phyloP scores from a whole-genome alignment of 1,139 yeast species.

The Yamadazyma atlantica region DNA sequence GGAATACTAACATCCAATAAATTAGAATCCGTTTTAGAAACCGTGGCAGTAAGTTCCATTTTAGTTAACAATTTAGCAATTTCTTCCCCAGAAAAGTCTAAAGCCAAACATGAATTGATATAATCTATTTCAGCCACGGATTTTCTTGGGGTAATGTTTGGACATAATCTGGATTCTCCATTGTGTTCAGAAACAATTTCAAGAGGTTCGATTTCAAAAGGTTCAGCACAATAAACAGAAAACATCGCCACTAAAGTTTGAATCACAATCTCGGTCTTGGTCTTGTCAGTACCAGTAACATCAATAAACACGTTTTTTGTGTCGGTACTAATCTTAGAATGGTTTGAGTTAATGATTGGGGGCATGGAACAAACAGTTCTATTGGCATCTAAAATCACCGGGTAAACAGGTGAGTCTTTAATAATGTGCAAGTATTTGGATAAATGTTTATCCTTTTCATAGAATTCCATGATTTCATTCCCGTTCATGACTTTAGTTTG shows the following conservation, averaged over 20 bases:
- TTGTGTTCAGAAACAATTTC: slow-evolving; percentile 83
- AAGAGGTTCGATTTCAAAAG: slow-evolving; percentile 86
- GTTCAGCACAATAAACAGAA: slow-evolving; percentile 75
- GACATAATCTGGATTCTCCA: slow-evolving; percentile 72
- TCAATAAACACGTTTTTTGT: slow-evolving; percentile 91
- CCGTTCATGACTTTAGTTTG: slow-evolving; percentile 80
- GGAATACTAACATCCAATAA: slow-evolving; percentile 76
- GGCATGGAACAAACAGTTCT: slow-evolving; percentile 89
- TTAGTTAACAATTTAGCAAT: slow-evolving; percentile 67
- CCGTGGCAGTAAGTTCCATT: slow-evolving; percentile 76
- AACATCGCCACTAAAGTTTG: slow-evolving; percentile 96
- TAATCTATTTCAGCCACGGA: slow-evolving; percentile 78
- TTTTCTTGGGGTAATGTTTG: slow-evolving; percentile 65
- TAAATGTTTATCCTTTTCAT: slow-evolving; percentile 85
- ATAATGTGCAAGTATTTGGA: slow-evolving; percentile 88
- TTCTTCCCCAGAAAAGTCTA: slow-evolving; percentile 66
- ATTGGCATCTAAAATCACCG: slow-evolving; percentile 80
- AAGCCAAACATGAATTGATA: slow-evolving; percentile 90
- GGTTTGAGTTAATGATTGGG: slow-evolving; percentile 93
- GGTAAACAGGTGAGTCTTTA: slow-evolving; percentile 85
- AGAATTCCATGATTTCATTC: slow-evolving; percentile 79
- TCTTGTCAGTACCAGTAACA: slow-evolving; percentile 91
- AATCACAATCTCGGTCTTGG: slow-evolving; percentile 88
- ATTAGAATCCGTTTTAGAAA: slow-evolving; percentile 48
- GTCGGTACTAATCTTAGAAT: slow-evolving; percentile 79